Base-by-base conservation (phyloP, 306 rosid species). In the Begonia fuchsioides region DNA sequence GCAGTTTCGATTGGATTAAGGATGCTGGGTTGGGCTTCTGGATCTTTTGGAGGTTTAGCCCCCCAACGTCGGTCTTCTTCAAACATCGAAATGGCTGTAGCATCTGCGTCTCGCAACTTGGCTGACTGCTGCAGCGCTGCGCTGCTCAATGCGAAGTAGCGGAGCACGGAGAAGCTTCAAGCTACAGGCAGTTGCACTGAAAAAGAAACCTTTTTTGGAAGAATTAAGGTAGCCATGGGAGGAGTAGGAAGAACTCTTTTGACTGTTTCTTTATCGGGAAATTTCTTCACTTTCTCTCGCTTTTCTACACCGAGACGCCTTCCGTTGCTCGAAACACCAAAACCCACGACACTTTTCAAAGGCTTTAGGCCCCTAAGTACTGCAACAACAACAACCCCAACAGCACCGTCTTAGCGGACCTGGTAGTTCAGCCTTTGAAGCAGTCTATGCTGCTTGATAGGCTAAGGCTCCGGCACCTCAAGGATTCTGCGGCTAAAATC, bases 381-480 rank as follows among this genome's bases (percentile, higher is more conserved):
- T 14, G 19, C 61, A 50, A 51, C 86, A 12, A 9, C 77, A 43
- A 45, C 63, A 35, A 7, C 14, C 15, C 55, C 4, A 8, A 64
- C 1, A 63, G 38, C 13, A 0, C 65, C 18, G 1, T 9, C 9
- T 78, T 66, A 2, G 15, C 76, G 0, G 77, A 62, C 43, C 65
- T 56, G 39, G 52, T 13, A 3, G 5, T 38, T 32, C 72, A 73
- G 59, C 79, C 79, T 15, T 20, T 63, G 50, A 90, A 70, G 77
- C 92, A 81, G 61, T 66, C 94, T 0, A 40, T 79, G 11, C 81
- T 90, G 19, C 94, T 90, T 1, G 96, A 82, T 59, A 67, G 73
- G 61, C 82, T 90, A 32, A 71, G 96, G 45, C 26, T 57, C 2
- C 54, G 93, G 40, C 87, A 90, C 66, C 93, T 80, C 51, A 80